Evolutionary conservation across 169 alveolate genomes (phyloP), one percentile per base, ranked within the genome.

Genomic region (Plasmodium fragile): DNA sequence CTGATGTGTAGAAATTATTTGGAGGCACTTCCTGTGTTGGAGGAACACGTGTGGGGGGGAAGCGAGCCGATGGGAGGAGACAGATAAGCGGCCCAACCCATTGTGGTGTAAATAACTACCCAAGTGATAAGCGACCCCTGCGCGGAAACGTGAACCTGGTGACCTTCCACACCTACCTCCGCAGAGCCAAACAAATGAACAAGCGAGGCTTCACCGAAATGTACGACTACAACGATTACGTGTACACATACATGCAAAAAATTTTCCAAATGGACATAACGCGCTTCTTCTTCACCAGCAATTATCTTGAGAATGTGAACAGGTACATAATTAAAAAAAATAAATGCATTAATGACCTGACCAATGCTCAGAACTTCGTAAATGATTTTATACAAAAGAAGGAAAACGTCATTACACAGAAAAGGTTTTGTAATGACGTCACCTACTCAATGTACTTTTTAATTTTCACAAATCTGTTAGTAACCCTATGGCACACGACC

Each of bases 191-290:
- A 28, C 73, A 75, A 8, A 73, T 73, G n/a, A 84, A 53, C 70
- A 84, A 84, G 52, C 18, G 85, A 30, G 93, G 93, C 11, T 72
- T 84, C 41, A 52, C 10, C 25, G 85, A 84, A 45, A 84, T 84
- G 85, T 75, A 84, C 59, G 93, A 84, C 28, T 84, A 84, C 18
- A 84, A 8, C 25, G 93, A 84, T 75, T 84, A 73, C 45, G 78
- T 75, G 8, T 75, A 84, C 45, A 73, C 22, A 73, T 30, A 32
- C 70, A 84, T 84, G 0, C 13, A 75, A 0, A 59, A 53, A 0
- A 73, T 84, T n/a, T 53, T 22, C 30, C 16, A n/a, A 18, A 84
- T 84, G 85, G 28, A 84, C 36, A 28, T 84, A 10, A 84, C 16
- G 1, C 80, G 65, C 8, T 84, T 84, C 55, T 73, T 84, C 41